A percentile compares a stretch with the other conserved stretches of the same genome.
Conservation (phyloP, 306 rosid species). For the Leucaena leucocephala region DNA sequence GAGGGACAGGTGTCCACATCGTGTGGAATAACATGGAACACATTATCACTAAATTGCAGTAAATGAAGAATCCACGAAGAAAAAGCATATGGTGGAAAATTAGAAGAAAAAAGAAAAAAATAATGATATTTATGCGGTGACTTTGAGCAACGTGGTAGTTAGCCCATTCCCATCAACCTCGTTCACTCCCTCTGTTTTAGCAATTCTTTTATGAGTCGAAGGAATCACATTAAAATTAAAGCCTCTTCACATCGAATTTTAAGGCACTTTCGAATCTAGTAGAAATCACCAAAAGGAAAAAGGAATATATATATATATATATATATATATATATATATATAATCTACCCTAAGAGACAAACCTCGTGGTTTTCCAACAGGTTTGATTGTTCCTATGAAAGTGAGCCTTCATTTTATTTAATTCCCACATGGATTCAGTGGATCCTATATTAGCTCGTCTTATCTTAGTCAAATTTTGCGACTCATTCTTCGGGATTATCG, state of each 20-base stretch:
- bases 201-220: not conserved
- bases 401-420: not conserved
- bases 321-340: too few relatives aligned
- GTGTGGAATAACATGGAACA: not conserved
- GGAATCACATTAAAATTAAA: not conserved
- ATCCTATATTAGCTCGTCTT: not conserved
- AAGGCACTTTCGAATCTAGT: not conserved
- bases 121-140: not conserved
- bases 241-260: too few relatives aligned
- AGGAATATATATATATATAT: too few relatives aligned
- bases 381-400: slow-evolving; percentile 41
- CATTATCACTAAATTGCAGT: not conserved
- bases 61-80: not conserved
- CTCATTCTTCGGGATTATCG: slow-evolving; percentile 3
- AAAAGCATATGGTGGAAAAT: not conserved
- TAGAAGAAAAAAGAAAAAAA: too few relatives aligned
- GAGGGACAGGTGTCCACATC: not conserved
- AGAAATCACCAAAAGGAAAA: not conserved
- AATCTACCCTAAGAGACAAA: slow-evolving; percentile 6
- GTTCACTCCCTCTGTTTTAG: not conserved
- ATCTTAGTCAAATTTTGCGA: slow-evolving; percentile 39
- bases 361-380: slow-evolving; percentile 25
- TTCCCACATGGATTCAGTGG: not conserved
- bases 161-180: not conserved
- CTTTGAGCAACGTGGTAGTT: slow-evolving; percentile 5